Conservation (phyloP, 2,329 filamentous ascomycete species). For the Trichoderma oligosporum region DNA sequence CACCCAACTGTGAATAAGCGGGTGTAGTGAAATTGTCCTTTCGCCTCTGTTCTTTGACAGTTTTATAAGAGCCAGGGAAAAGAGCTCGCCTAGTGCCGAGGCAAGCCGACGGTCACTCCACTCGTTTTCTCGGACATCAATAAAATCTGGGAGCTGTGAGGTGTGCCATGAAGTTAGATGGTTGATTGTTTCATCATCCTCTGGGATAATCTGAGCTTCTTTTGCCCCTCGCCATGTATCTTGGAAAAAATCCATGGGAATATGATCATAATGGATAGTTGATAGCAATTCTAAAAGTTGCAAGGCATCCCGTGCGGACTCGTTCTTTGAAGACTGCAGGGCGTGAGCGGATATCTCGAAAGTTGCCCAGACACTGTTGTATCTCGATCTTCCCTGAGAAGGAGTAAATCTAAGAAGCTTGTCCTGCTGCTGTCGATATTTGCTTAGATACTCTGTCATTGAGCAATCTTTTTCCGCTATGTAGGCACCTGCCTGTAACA, state of each 20-base stretch:
- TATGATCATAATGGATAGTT: slow-evolving; percentile 6
- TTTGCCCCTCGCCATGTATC: slow-evolving; percentile 5
- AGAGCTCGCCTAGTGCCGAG: neutral
- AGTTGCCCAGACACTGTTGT: slow-evolving; percentile 12
- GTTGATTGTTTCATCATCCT: neutral
- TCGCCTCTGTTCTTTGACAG: neutral
- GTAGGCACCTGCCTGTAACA: slow-evolving; percentile 9
- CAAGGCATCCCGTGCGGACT: slow-evolving; percentile 1
- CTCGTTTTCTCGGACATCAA: neutral
- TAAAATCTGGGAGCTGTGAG: neutral
- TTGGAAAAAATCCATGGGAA: slow-evolving; percentile 4
- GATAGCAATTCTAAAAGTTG: neutral
- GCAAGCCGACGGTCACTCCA: neutral
- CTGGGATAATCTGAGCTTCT: neutral
- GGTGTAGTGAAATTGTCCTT: neutral
- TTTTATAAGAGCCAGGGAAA: slow-evolving; percentile 9
- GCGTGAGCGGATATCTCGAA: slow-evolving; percentile 5
- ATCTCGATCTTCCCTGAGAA: slow-evolving; percentile 2
- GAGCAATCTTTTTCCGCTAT: neutral
- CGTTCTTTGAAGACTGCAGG: neutral
- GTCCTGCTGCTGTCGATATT: neutral
- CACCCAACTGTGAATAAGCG: slow-evolving; percentile 9
- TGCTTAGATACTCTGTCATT: neutral
- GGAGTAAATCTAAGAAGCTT: neutral
- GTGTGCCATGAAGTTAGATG: slow-evolving; percentile 3